Base-by-base conservation (phyloP, 2,329 filamentous ascomycete species). In the Colletotrichum abscissum region DNA sequence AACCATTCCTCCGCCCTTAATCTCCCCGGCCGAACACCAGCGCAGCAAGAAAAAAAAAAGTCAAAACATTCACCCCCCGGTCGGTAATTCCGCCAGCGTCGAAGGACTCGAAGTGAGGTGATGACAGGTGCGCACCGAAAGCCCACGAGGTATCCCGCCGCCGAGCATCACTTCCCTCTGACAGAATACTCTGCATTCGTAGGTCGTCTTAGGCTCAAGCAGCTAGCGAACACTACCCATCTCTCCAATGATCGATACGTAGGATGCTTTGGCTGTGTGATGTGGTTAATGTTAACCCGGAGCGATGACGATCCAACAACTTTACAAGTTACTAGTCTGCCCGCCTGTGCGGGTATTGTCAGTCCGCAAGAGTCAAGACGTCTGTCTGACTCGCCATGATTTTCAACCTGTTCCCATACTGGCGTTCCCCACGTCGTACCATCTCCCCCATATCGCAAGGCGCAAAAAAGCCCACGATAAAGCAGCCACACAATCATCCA, bases 381-480 rank as follows among this genome's bases (percentile, higher is more conserved):
- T 9, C 33, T n/a, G 42, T 54, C 46, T 64, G 62, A 64, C 62
- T 64, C 62, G 62, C 33, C 22, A 14, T 22, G 62, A 54, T 38
- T 19, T 35, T 22, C 16, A 11, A 35, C 30, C 55, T 12, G 5
- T 55, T 14, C n/a, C 42, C 30, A 33, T 33, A 33, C 30, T 33
- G 30, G 30, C 30, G 30, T 33, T 9, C 11, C 55, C 26, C 28
- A 30, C 19, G 55, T n/a, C 22, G 11, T 24, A 16, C n/a, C 60
- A 33, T n/a, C 49, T 33, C 9, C 19, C 46, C 28, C 14, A 46
- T 55, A 38, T 64, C 46, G n/a, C 30, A 55, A 52, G n/a, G 46
- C 60, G 19, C 46, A 9, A 63, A 28, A 55, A n/a, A 38, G 28
- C 14, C 30, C 46, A 11, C 14, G 46, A 55, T 28, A 19, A 55